A percentile compares a stretch with the other conserved stretches of the same genome.
Evolutionary conservation across 2,329 filamentous ascomycete genomes (phyloP).

Genomic region (Pestalotiopsis sp.): DNA sequence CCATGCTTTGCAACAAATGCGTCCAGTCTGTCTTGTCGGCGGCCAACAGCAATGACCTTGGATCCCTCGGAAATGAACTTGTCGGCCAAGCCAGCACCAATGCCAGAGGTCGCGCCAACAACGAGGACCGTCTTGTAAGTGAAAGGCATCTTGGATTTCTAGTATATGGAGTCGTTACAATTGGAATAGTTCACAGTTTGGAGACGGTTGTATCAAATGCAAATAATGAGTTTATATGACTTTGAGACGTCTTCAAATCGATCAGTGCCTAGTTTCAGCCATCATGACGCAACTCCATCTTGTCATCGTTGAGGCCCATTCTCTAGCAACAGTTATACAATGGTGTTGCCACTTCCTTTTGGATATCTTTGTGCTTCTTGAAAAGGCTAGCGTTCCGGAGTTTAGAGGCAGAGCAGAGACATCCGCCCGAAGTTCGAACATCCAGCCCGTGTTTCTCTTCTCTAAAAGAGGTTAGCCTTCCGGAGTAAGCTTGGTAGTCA

Average conservation of each 20-base stretch:
- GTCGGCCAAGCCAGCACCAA: slow-evolving; percentile 30
- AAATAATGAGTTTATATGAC: background rate
- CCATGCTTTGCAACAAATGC: slow-evolving; percentile 8
- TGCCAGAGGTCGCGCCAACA: slow-evolving; percentile 31
- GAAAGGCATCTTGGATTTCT: slow-evolving; percentile 22
- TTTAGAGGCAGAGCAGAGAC: background rate
- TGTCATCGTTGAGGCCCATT: background rate
- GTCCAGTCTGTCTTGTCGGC: slow-evolving; percentile 51
- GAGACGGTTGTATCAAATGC: background rate
- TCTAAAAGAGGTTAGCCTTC: background rate
- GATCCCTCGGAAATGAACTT: slow-evolving; percentile 44
- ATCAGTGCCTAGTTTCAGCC: background rate
- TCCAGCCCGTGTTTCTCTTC: background rate
- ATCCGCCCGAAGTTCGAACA: background rate
- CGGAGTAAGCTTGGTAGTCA: background rate
- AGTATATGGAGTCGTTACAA: background rate
- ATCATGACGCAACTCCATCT: background rate
- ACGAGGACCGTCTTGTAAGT: slow-evolving; percentile 32
- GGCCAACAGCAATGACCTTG: slow-evolving; percentile 59
- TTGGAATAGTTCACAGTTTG: background rate
- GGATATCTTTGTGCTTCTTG: background rate
- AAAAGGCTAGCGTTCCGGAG: background rate
- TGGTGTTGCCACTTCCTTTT: background rate
- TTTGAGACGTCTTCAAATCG: background rate
- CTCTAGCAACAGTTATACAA: background rate